Evolutionary conservation across 2,329 filamentous ascomycete species (phyloP).

Genomic region (Zasmidium citrigriseum): DNA sequence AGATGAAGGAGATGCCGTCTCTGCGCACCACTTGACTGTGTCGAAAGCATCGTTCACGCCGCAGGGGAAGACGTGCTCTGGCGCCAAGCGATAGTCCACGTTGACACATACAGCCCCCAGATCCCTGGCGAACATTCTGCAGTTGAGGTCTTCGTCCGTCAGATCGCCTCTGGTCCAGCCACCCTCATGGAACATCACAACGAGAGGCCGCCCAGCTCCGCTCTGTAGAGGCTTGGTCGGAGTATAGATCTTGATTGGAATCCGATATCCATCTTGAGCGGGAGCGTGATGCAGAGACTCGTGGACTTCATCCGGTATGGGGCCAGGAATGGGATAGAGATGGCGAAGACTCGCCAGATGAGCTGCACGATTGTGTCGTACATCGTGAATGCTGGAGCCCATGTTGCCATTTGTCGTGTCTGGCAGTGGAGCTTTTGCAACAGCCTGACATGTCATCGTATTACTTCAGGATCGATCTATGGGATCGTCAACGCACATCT

Average conservation of each 20-base stretch:
- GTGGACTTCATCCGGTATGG: slow-evolving; percentile 20
- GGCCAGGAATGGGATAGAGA: slow-evolving; percentile 26
- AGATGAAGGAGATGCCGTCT: slow-evolving; percentile 35
- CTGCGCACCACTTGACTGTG: slow-evolving; percentile 36
- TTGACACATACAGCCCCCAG: slow-evolving; percentile 20
- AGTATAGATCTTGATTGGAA: slow-evolving; percentile 18
- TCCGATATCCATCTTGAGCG: slow-evolving; percentile 17
- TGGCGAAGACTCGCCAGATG: slow-evolving; percentile 13
- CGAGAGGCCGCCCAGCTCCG: slow-evolving; percentile 27
- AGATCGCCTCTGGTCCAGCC: slow-evolving; percentile 46
- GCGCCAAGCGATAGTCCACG: slow-evolving; percentile 44
- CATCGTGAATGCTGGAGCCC: neutral
- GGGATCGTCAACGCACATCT: neutral
- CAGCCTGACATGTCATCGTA: neutral
- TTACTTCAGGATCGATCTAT: neutral
- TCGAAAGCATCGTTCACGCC: slow-evolving; percentile 49
- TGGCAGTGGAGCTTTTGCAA: neutral
- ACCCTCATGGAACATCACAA: slow-evolving; percentile 48
- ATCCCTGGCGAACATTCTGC: slow-evolving; percentile 19
- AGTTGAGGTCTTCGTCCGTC: slow-evolving; percentile 38
- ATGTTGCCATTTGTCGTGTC: neutral
- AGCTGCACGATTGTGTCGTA: neutral
- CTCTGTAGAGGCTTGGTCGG: slow-evolving; percentile 2
- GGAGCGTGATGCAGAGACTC: slow-evolving; percentile 11
- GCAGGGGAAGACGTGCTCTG: slow-evolving; percentile 48